phyloP scores from a whole-genome alignment of 2,329 filamentous ascomycete genomes.

The Alternaria solani region DNA sequence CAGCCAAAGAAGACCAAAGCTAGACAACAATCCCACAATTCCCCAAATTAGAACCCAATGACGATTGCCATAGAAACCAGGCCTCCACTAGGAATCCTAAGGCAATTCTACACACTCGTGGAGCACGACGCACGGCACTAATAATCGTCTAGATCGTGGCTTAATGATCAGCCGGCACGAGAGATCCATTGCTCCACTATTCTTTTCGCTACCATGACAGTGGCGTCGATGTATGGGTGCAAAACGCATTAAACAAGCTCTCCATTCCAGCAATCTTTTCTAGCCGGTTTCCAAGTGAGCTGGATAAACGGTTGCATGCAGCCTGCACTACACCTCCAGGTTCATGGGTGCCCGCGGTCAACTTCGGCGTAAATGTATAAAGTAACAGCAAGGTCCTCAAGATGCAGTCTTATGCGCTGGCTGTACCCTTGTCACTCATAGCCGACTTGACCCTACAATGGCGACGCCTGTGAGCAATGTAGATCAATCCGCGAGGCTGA shows the following conservation, averaged over 20 bases:
- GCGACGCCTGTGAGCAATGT: neutral
- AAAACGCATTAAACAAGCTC: neutral
- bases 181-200: neutral
- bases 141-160: neutral
- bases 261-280: neutral
- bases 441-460: neutral
- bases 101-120: too few relatives aligned
- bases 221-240: conserved; percentile 2
- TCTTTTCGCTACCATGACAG: conserved; percentile 1
- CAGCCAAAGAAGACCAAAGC: too few relatives aligned
- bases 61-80: too few relatives aligned
- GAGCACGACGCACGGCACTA: neutral
- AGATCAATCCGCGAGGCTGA: conserved; percentile 22
- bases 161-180: neutral
- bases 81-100: too few relatives aligned
- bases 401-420: neutral
- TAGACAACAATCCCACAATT: too few relatives aligned
- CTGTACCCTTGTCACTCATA: neutral
- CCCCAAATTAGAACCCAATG: too few relatives aligned
- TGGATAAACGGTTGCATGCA: neutral
- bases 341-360: neutral
- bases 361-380: neutral
- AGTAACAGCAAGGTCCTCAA: neutral
- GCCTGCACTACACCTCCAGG: neutral
- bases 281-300: neutral